Percentiles rank a stretch among this genome's conserved stretches.
These are phyloP conservation scores for Ramaria rubella DNA, from an alignment of 768 basidiomycete genomes.

Conservation along the genomic window DNA sequence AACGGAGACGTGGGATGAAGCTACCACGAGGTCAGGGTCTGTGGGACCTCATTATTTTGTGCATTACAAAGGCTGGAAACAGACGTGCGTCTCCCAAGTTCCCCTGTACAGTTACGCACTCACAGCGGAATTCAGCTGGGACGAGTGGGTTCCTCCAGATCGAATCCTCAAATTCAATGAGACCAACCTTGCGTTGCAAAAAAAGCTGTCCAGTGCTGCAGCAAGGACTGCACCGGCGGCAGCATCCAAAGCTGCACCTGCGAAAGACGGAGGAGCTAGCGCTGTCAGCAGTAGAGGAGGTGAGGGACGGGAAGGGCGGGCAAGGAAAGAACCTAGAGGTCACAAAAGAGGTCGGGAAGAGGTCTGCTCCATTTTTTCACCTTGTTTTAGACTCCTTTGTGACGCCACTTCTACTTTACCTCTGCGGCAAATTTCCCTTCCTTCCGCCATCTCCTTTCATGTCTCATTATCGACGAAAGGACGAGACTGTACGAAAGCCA, in stretches of 20 bases:
- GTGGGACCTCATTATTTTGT: conserved; percentile 86
- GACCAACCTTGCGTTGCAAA: conserved; percentile 70
- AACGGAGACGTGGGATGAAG: conserved; percentile 55
- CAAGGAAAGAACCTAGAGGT: conserved; percentile 57
- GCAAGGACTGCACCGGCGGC: conserved; percentile 14
- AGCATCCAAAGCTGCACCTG: conserved; percentile 7
- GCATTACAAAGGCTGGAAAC: conserved; percentile 99
- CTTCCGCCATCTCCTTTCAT: background rate
- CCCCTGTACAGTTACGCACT: background rate
- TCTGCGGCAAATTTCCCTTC: background rate
- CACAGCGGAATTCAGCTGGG: conserved; percentile 60
- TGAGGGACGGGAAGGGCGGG: conserved; percentile 28
- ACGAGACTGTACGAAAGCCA: conserved; percentile 70
- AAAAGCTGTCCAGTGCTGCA: conserved; percentile 37
- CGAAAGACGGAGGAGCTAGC: conserved; percentile 12
- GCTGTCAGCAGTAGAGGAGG: conserved; percentile 21
- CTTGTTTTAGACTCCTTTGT: background rate
- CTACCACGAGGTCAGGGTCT: conserved; percentile 48
- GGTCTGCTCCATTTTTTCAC: conserved; percentile 34
- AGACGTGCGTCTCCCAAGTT: conserved; percentile 56
- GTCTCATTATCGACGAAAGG: conserved; percentile 34
- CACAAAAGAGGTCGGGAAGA: conserved; percentile 72
- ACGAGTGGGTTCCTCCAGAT: conserved; percentile 86
- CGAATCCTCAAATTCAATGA: conserved; percentile 85
- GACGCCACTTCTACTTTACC: conserved; percentile 2